Evolutionary conservation across 805 yeast species (phyloP).

Genomic region (Wickerhamiella domercqiae): DNA sequence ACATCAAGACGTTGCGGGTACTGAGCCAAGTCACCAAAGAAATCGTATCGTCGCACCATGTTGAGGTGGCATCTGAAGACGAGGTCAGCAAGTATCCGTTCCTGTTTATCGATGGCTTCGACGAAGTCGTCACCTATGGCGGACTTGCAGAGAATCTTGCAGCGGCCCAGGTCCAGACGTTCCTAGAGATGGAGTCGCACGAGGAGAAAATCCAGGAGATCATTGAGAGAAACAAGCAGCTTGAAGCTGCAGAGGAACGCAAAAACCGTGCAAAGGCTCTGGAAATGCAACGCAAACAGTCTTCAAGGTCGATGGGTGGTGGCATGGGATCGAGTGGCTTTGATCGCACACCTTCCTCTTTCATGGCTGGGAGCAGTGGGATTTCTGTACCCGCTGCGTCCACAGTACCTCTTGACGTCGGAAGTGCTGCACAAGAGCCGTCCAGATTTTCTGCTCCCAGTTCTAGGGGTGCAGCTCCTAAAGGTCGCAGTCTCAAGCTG

Average conservation of each 20-base stretch:
- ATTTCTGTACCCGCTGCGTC: background rate
- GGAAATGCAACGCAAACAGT: slow-evolving; percentile 38
- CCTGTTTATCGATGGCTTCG: slow-evolving; percentile 81
- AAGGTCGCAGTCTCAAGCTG: slow-evolving; percentile 64
- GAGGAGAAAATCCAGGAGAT: slow-evolving; percentile 98
- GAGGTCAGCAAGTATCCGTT: slow-evolving; percentile 76
- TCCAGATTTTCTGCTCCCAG: background rate
- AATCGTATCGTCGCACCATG: slow-evolving; percentile 27
- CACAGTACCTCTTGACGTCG: slow-evolving; percentile 4
- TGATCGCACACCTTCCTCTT: background rate
- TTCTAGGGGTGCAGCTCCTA: slow-evolving; percentile 24
- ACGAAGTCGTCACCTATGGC: slow-evolving; percentile 75
- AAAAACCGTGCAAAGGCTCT: slow-evolving; percentile 82
- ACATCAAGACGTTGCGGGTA: slow-evolving; percentile 77
- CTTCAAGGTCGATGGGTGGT: slow-evolving; percentile 1
- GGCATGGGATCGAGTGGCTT: slow-evolving; percentile 1
- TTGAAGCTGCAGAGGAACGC: slow-evolving; percentile 94
- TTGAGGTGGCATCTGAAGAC: slow-evolving; percentile 39
- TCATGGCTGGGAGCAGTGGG: background rate
- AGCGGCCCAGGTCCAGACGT: slow-evolving; percentile 66
- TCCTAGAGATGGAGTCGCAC: slow-evolving; percentile 93
- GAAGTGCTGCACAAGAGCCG: slow-evolving; percentile 2
- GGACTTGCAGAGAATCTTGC: slow-evolving; percentile 86
- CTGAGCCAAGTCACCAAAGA: slow-evolving; percentile 71
- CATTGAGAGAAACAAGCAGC: slow-evolving; percentile 89